Percentiles rank a stretch among this genome's conserved stretches.
phyloP scores from a whole-genome alignment of 192 early-diverging fungal species.

The Lobosporangium transversale region DNA sequence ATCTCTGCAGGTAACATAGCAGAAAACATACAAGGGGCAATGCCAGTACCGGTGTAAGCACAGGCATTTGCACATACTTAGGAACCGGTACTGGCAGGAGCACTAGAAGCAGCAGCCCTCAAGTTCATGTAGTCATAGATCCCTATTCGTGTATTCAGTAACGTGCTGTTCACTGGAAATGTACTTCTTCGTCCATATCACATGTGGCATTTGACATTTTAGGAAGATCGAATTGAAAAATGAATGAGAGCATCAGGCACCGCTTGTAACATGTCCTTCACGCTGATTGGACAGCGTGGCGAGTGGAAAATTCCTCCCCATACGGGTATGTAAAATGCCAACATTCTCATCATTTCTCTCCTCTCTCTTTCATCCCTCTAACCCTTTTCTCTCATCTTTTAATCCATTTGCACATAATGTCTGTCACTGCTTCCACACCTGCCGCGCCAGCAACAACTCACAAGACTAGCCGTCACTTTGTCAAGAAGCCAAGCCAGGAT shows the following conservation, averaged over 20 bases:
- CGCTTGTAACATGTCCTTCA: neutral
- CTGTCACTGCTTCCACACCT: slow-evolving; percentile 35
- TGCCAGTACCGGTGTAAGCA: too few relatives aligned
- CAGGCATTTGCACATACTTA: too few relatives aligned
- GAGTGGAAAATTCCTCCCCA: too few relatives aligned
- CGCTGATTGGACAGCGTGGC: neutral
- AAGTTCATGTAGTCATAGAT: too few relatives aligned
- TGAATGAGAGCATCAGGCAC: neutral
- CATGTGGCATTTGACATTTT: too few relatives aligned
- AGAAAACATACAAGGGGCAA: too few relatives aligned
- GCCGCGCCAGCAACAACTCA: slow-evolving; percentile 10
- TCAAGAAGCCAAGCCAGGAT: slow-evolving; percentile 48
- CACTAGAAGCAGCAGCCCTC: neutral
- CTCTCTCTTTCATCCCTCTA: slow-evolving; percentile 5
- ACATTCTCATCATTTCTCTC: neutral
- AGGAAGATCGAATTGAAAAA: too few relatives aligned
- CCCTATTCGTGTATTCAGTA: too few relatives aligned
- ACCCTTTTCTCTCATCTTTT: slow-evolving; percentile 9
- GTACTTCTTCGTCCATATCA: too few relatives aligned
- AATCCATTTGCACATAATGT: slow-evolving; percentile 31
- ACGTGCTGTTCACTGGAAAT: neutral
- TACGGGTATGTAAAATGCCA: too few relatives aligned
- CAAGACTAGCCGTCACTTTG: slow-evolving; percentile 28
- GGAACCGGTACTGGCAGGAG: too few relatives aligned
- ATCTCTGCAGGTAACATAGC: too few relatives aligned